These are phyloP conservation scores for Thelonectria discophora DNA, from an alignment of 2,329 filamentous ascomycete genomes.

Conservation along the genomic window DNA sequence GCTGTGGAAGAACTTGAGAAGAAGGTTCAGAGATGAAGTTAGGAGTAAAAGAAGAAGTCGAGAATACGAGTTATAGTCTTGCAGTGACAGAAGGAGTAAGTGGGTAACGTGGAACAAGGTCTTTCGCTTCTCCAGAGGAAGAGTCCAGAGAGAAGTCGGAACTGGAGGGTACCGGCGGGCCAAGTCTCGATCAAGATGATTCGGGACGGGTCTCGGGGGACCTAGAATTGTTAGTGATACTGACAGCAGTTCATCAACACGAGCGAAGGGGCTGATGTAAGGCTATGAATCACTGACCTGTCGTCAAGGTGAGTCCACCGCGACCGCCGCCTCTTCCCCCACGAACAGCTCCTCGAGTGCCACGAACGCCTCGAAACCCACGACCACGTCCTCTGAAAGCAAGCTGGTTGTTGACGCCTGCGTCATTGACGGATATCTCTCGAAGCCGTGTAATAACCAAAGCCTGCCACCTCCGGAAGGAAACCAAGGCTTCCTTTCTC, in stretches of 20 bases:
- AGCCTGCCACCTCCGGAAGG: slow-evolving; percentile 84
- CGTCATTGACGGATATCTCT: slow-evolving; percentile 68
- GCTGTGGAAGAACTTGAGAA: slow-evolving; percentile 69
- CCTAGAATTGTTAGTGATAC: slow-evolving; percentile 37
- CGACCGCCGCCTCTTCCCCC: slow-evolving; percentile 44
- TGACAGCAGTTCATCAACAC: background rate
- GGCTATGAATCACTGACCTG: slow-evolving; percentile 44
- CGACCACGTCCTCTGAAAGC: slow-evolving; percentile 49
- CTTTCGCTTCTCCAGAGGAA: slow-evolving; percentile 68
- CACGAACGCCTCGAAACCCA: slow-evolving; percentile 39
- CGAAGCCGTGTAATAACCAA: slow-evolving; percentile 74
- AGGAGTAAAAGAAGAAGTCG: slow-evolving; percentile 76
- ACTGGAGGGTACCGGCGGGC: slow-evolving; percentile 65
- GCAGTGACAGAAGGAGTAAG: slow-evolving; percentile 76
- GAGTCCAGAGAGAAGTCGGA: slow-evolving; percentile 66
- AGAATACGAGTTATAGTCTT: slow-evolving; percentile 80
- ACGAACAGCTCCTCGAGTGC: slow-evolving; percentile 43
- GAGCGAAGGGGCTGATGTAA: background rate
- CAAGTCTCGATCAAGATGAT: slow-evolving; percentile 58
- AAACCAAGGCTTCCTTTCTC: slow-evolving; percentile 72
- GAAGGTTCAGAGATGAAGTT: slow-evolving; percentile 75
- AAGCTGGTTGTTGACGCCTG: slow-evolving; percentile 34
- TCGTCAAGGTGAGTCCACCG: slow-evolving; percentile 44
- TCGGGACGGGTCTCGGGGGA: slow-evolving; percentile 52
- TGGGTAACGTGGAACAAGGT: slow-evolving; percentile 77